These are phyloP conservation scores for Euphorbia tirucalli DNA, from an alignment of 345 rosid genomes.

Conservation along the genomic window DNA sequence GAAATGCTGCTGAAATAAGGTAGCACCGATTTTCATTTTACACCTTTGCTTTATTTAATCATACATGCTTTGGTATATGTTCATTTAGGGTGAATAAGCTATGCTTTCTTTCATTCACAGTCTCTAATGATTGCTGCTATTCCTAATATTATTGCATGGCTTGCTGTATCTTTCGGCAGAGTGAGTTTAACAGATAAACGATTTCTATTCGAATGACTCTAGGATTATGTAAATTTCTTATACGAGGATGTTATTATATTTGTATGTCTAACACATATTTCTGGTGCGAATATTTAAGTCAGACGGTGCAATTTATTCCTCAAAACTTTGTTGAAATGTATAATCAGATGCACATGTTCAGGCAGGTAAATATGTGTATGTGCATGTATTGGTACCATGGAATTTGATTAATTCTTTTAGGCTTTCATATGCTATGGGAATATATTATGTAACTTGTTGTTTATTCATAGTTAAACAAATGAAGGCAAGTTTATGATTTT, in stretches of 20 bases:
- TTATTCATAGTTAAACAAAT: not conserved
- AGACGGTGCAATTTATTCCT: not conserved
- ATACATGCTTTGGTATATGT: too few species aligned
- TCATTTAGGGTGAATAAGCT: too few species aligned
- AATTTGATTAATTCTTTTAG: too few species aligned
- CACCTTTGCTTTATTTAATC: too few species aligned
- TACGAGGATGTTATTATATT: slow-evolving; percentile 14
- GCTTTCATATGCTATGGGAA: not conserved
- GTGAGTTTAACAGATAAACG: slow-evolving; percentile 43
- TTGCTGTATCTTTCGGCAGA: slow-evolving; percentile 85
- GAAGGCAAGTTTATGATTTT: too few species aligned
- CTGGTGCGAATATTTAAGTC: not conserved
- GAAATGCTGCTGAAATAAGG: too few species aligned
- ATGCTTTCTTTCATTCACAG: too few species aligned
- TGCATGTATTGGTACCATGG: not conserved
- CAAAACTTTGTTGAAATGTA: not conserved
- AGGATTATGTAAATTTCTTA: not conserved
- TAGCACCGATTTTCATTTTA: too few species aligned
- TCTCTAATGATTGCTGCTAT: slow-evolving; percentile 93
- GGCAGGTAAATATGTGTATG: not conserved
- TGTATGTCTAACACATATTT: not conserved
- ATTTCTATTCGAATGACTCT: not conserved
- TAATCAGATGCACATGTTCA: not conserved
- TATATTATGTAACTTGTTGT: not conserved
- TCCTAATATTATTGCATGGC: slow-evolving; percentile 97